Evolutionary conservation across 305 asterid species (phyloP).

Genomic region (Solanum hybrid): DNA sequence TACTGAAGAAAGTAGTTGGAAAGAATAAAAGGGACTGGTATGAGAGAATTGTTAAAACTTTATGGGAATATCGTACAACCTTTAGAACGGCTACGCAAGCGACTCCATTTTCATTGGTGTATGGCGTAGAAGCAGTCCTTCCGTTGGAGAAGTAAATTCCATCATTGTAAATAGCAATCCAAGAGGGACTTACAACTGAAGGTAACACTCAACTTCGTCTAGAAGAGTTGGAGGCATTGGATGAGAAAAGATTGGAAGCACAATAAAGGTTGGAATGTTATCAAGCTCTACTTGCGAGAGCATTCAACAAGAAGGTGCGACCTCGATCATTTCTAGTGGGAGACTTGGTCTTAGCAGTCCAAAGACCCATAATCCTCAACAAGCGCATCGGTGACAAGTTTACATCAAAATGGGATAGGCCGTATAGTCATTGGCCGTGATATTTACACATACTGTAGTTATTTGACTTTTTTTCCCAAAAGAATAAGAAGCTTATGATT

Average conservation of each 20-base stretch:
- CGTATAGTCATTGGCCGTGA: too few relatives aligned
- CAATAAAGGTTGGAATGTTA: too few relatives aligned
- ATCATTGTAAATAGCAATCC: not conserved
- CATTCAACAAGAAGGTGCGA: not conserved
- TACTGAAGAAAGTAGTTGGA: too few relatives aligned
- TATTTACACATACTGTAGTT: too few relatives aligned
- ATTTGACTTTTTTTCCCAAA: too few relatives aligned
- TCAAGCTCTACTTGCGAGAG: not conserved
- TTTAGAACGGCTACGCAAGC: not conserved
- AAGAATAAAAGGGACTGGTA: too few relatives aligned
- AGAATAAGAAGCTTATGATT: too few relatives aligned
- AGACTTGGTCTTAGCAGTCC: not conserved
- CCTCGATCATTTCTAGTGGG: not conserved
- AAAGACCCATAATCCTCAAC: not conserved
- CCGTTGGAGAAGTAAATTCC: not conserved
- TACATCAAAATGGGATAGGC: not conserved
- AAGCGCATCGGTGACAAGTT: not conserved
- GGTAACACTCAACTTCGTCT: not conserved
- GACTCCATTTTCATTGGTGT: not conserved
- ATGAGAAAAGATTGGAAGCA: not conserved
- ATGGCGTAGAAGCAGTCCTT: not conserved
- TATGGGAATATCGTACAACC: not conserved
- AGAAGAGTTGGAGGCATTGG: not conserved
- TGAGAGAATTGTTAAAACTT: not conserved
- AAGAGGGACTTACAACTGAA: not conserved